These are phyloP conservation scores for Hsuehochloa calcarea DNA, from an alignment of 176 grass and related monocot genomes.

Conservation along the genomic window DNA sequence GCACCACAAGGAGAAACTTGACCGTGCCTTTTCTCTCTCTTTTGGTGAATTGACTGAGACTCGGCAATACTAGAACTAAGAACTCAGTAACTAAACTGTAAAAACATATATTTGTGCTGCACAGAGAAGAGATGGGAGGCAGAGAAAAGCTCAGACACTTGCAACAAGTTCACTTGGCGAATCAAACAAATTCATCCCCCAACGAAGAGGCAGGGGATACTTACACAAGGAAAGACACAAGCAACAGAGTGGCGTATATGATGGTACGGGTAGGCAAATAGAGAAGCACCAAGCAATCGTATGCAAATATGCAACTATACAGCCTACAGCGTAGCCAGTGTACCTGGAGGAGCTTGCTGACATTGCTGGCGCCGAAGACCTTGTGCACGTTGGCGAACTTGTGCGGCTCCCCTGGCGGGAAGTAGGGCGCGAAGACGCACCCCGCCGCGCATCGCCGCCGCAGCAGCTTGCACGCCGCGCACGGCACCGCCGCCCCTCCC, in stretches of 20 bases:
- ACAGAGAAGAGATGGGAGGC: neutral
- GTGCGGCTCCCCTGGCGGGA: conserved; percentile 70
- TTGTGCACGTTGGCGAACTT: conserved; percentile 84
- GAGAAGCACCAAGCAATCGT: neutral
- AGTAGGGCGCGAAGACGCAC: conserved; percentile 80
- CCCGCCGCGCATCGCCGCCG: conserved; percentile 64
- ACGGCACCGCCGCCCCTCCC: conserved; percentile 23
- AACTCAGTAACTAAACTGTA: neutral
- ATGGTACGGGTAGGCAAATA: neutral
- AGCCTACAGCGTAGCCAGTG: neutral
- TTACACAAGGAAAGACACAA: neutral
- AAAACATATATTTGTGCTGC: neutral
- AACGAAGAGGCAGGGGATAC: neutral
- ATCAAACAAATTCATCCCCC: neutral
- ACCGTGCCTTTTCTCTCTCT: neutral
- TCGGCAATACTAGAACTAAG: neutral
- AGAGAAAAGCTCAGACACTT: neutral
- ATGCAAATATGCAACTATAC: neutral
- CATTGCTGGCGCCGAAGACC: conserved; percentile 92
- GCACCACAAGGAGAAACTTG: neutral
- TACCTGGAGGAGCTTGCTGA: conserved; percentile 96
- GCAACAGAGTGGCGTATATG: neutral
- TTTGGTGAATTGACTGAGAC: neutral
- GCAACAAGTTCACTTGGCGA: neutral
- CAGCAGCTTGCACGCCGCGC: conserved; percentile 89